Percentiles rank a stretch among this genome's conserved stretches.
phyloP scores from a whole-genome alignment of 179 eudicot genomes.

The Silene vulgaris region DNA sequence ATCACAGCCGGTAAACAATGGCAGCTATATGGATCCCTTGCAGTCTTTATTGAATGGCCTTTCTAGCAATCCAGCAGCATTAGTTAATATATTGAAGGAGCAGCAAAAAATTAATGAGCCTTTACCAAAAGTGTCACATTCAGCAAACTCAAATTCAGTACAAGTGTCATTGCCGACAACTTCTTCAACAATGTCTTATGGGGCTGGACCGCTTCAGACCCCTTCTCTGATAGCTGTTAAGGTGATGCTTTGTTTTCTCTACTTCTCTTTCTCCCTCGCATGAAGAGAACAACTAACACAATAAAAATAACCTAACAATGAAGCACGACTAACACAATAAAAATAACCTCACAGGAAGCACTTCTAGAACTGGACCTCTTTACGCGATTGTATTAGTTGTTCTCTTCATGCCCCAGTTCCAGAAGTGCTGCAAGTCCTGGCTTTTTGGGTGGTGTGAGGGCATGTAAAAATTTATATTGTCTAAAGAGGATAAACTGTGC shows the following conservation, averaged over 20 bases:
- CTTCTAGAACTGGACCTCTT: too few species aligned
- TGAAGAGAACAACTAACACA: too few species aligned
- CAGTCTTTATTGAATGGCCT: constrained; percentile 68
- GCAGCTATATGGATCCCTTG: constrained; percentile 44
- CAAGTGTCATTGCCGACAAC: constrained; percentile 33
- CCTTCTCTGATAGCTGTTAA: constrained; percentile 39
- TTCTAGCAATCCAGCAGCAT: constrained; percentile 62
- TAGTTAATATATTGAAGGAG: constrained; percentile 63
- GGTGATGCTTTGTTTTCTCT: constrained; percentile 34
- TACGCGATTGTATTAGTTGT: not conserved
- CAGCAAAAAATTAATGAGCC: constrained; percentile 51
- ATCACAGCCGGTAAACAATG: constrained; percentile 30
- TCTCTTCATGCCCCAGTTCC: not conserved
- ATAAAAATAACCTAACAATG: too few species aligned
- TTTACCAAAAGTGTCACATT: constrained; percentile 30
- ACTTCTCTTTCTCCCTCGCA: not conserved
- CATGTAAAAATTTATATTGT: constrained; percentile 4
- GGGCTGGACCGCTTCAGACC: constrained; percentile 36
- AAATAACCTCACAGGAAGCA: too few species aligned
- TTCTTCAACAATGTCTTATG: constrained; percentile 33
- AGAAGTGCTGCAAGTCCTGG: not conserved
- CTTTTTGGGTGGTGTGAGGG: constrained; percentile 2
- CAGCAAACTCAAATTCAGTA: constrained; percentile 37
- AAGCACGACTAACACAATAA: too few species aligned
- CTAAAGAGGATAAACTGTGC: not conserved